Evolutionary conservation across 768 basidiomycete species (phyloP).

Genomic region (Boletus edulis): DNA sequence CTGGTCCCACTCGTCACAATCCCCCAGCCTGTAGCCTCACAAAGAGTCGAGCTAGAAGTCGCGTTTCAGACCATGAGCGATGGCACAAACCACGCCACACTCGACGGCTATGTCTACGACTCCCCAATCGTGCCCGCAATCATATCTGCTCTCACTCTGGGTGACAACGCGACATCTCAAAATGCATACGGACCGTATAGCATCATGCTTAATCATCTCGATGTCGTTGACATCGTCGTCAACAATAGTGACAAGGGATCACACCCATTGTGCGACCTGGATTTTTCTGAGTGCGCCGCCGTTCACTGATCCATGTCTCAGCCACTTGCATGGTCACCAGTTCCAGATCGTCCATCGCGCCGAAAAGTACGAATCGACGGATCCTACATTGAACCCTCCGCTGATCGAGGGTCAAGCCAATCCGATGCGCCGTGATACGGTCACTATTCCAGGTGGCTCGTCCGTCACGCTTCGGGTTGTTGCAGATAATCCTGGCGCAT

Average conservation of each 20-base stretch:
- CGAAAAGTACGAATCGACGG: constrained; percentile 65
- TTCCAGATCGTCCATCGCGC: constrained; percentile 77
- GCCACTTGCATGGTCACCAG: constrained; percentile 91
- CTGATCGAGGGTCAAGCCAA: constrained; percentile 76
- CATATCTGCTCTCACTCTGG: constrained; percentile 75
- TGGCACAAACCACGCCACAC: constrained; percentile 81
- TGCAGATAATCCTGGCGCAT: constrained; percentile 92
- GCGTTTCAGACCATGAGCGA: constrained; percentile 83
- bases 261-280: constrained; percentile 73
- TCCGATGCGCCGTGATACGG: constrained; percentile 87
- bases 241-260: constrained; percentile 71
- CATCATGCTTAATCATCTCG: constrained; percentile 70
- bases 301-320: constrained; percentile 28
- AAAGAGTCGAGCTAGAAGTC: constrained; percentile 67
- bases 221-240: constrained; percentile 75
- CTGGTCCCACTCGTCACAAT: constrained; percentile 61
- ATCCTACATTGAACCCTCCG: constrained; percentile 78
- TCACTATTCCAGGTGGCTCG: constrained; percentile 68
- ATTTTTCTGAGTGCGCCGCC: background rate
- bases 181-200: constrained; percentile 78
- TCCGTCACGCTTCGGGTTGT: constrained; percentile 74
- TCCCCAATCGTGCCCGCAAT: constrained; percentile 70
- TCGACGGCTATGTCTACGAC: constrained; percentile 71
- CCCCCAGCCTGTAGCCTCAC: constrained; percentile 50
- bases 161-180: constrained; percentile 61